These are phyloP conservation scores for Tritrichomonas musculus DNA, from an alignment of 208 protist genomes.

Conservation along the genomic window DNA sequence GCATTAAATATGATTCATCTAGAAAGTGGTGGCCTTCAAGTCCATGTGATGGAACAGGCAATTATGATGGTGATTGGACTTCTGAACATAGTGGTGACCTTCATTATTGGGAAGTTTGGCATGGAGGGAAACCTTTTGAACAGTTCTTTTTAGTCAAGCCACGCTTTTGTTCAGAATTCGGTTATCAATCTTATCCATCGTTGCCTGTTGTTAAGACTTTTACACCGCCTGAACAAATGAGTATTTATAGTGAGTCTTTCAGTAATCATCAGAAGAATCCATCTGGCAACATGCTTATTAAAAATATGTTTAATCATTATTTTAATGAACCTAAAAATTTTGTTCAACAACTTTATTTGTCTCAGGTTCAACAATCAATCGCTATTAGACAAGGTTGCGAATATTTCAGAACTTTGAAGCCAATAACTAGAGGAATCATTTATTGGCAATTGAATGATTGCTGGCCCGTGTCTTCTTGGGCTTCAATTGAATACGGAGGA, in stretches of 20 bases:
- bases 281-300: not conserved
- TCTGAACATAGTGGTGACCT: not conserved
- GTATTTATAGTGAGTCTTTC: not conserved
- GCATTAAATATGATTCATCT: not conserved
- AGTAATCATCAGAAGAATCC: not conserved
- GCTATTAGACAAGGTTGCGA: not conserved
- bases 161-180: slow-evolving; percentile 15
- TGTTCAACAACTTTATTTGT: not conserved
- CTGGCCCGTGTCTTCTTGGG: slow-evolving; percentile 3
- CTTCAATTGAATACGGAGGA: not conserved
- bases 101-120: slow-evolving; percentile 33
- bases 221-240: not conserved
- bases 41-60: not conserved
- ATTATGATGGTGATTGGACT: not conserved
- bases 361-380: not conserved
- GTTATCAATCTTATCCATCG: not conserved
- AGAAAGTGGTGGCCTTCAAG: not conserved
- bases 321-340: not conserved
- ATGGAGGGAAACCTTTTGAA: not conserved
- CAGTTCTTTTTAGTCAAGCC: not conserved
- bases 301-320: not conserved
- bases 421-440: not conserved
- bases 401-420: not conserved
- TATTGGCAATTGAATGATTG: slow-evolving; percentile 22
- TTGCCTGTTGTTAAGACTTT: not conserved